These are phyloP conservation scores for Acanthamoeba triangularis DNA, from an alignment of 208 protist genomes.

Conservation along the genomic window DNA sequence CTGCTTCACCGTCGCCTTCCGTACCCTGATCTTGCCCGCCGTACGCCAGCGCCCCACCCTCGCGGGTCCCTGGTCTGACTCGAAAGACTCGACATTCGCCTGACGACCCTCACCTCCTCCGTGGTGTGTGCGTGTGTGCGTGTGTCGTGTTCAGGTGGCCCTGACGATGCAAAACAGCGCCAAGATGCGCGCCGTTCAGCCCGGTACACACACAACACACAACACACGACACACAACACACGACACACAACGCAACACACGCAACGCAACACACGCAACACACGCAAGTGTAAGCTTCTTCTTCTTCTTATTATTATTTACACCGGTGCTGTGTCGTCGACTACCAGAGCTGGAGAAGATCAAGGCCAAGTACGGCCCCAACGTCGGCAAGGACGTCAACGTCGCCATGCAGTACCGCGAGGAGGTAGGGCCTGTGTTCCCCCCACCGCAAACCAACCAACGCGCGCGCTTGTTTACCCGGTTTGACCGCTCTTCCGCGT, in stretches of 20 bases:
- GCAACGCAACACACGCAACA: too few relatives aligned
- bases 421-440: background rate
- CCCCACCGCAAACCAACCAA: background rate
- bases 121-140: background rate
- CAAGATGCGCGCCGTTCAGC: conserved; percentile 35
- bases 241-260: too few relatives aligned
- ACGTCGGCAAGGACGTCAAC: background rate
- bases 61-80: too few relatives aligned
- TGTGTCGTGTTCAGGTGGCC: background rate
- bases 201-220: too few relatives aligned
- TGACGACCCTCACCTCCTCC: background rate
- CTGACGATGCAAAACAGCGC: conserved; percentile 33
- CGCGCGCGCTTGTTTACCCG: background rate
- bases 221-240: too few relatives aligned
- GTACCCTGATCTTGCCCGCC: conserved; percentile 4
- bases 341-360: background rate
- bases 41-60: too few relatives aligned
- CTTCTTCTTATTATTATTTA: too few relatives aligned
- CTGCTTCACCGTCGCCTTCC: background rate
- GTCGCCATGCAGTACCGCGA: background rate
- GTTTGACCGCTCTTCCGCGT: background rate
- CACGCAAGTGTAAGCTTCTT: too few relatives aligned
- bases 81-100: background rate
- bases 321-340: background rate
- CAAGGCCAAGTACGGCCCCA: conserved; percentile 4